A percentile compares a stretch with the other conserved stretches of the same genome.
Conservation (phyloP, 1,139 yeast genomes). For the Kodamaea derodonti region DNA sequence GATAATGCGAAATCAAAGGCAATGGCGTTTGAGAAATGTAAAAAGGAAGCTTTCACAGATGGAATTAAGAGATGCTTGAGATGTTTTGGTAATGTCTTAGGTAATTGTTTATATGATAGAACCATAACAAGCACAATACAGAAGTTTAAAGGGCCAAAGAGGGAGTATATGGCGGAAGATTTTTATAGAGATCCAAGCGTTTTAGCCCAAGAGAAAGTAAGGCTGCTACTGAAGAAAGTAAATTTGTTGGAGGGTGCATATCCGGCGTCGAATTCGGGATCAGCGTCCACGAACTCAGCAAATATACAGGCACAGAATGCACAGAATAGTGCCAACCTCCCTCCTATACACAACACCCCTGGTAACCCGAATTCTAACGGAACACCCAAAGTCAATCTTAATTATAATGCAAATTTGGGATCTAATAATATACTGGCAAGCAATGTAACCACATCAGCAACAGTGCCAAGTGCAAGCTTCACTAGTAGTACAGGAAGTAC, state of each 20-base stretch:
- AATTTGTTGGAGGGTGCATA: slow-evolving; percentile 11
- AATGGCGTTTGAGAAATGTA: slow-evolving; percentile 75
- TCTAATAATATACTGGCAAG: neutral
- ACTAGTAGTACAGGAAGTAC: neutral
- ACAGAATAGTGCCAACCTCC: neutral
- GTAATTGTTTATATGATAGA: slow-evolving; percentile 75
- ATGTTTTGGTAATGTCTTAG: slow-evolving; percentile 76
- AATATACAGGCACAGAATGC: slow-evolving; percentile 1
- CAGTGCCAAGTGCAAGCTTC: slow-evolving; percentile 1
- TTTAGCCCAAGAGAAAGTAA: slow-evolving; percentile 26
- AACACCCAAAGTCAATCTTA: neutral
- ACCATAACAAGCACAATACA: slow-evolving; percentile 56
- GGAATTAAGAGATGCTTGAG: slow-evolving; percentile 73
- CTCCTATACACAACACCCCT: neutral
- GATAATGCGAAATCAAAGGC: slow-evolving; percentile 71
- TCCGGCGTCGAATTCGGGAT: too few species aligned
- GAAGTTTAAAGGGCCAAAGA: slow-evolving; percentile 49
- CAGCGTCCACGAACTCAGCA: neutral
- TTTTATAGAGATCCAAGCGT: slow-evolving; percentile 38
- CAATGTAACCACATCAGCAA: neutral
- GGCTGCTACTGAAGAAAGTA: slow-evolving; percentile 9
- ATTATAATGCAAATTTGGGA: neutral
- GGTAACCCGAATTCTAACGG: neutral
- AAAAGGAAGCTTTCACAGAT: slow-evolving; percentile 79
- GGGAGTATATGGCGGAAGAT: slow-evolving; percentile 48